Evolutionary conservation across 345 rosid species (phyloP), one percentile per base, ranked within the genome.

Genomic region (Lepidium sativum): DNA sequence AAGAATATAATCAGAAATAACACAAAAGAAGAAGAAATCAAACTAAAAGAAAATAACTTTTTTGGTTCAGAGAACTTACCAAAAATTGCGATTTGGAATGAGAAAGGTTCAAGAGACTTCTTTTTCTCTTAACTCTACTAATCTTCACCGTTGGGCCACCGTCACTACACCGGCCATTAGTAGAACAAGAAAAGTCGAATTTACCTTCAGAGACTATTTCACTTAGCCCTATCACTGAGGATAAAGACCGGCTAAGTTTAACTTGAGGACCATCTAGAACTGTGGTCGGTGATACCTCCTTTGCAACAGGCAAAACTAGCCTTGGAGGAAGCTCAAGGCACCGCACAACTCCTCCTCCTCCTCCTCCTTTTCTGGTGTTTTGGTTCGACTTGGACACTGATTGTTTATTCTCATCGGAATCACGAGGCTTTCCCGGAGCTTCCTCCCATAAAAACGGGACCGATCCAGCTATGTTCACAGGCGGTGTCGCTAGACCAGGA

Each of bases 361-460:
- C 70, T 27, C 31, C 31, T 27, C 31, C 31, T 27, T 27, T 27
- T 66, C 52, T 60, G 6, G 1, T 11, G 32, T 25, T 43, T 16
- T 15, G 56, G 13, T 53, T 70, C 5, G 62, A 33, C n/a, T 53
- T 70, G 8, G 62, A 33, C n/a, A 6, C 4, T 5, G 39, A 54
- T 6, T 77, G 60, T 43, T 73, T 70, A 8, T 37, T 20, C 17
- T 65, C 67, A 35, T 53, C 63, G 21, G 62, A 65, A 8, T 70
- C 73, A 21, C 89, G 82, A 5, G 98, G 98, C 84, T 75, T 84
- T 10, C 98, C 97, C 0, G 96, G 98, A 11, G 80, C 94, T 73
- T 89, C 97, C 69, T 89, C 98, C 97, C 98, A 92, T 70, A 73
- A 61, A 72, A 92, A 92, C 0, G 97, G 98, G 6, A 92, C 70